Conservation (phyloP, 495 filamentous ascomycete species). For the Penicillium nucicola region DNA sequence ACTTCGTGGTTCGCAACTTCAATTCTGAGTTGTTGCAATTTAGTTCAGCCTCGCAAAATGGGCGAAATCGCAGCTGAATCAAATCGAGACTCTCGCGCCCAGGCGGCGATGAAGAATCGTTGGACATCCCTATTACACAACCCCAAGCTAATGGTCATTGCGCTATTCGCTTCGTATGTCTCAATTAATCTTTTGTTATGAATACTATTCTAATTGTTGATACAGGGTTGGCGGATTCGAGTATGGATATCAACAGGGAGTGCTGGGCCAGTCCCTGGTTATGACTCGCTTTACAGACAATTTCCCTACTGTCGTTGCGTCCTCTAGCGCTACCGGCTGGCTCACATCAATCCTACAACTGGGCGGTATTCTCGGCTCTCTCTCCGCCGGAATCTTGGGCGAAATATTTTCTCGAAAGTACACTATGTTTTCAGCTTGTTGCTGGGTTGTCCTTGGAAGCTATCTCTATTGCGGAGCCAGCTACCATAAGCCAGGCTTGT, state of each 20-base stretch:
- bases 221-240: conserved; percentile 41
- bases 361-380: conserved; percentile 66
- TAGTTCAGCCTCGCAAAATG: too few relatives aligned
- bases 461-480: conserved; percentile 52
- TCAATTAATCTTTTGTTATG: neutral
- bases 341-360: conserved; percentile 61
- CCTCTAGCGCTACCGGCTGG: conserved; percentile 39
- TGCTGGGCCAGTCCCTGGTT: conserved; percentile 40
- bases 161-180: conserved; percentile 41
- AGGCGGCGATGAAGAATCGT: neutral
- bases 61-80: neutral
- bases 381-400: conserved; percentile 52
- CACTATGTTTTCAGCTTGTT: conserved; percentile 64
- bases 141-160: conserved; percentile 41
- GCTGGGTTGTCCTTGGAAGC: conserved; percentile 68
- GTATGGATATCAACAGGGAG: conserved; percentile 48
- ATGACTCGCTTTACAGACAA: conserved; percentile 41
- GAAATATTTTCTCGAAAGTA: conserved; percentile 66
- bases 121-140: conserved; percentile 13
- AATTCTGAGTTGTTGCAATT: too few relatives aligned
- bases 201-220: neutral
- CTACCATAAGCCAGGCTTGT: conserved; percentile 58
- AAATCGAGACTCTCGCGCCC: neutral
- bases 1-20: too few relatives aligned
- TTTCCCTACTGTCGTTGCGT: conserved; percentile 39